Evolutionary conservation across 2,329 filamentous ascomycete genomes (phyloP).

Genomic region (Botrytis tulipae): DNA sequence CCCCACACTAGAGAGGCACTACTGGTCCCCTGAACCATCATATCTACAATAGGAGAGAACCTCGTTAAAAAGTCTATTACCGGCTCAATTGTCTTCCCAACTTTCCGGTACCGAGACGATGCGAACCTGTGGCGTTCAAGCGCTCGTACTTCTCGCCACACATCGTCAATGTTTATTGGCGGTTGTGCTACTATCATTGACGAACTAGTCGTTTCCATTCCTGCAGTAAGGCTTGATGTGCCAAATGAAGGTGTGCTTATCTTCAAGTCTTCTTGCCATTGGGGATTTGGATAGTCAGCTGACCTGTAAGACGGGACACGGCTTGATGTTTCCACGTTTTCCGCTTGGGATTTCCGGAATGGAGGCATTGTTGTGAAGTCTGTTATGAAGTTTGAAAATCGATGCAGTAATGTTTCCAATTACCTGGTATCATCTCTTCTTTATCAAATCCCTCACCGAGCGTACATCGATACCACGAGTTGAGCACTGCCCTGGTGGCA

Average conservation of each 20-base stretch:
- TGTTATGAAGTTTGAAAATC: neutral
- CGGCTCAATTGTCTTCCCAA: conserved; percentile 18
- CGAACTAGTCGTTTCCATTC: neutral
- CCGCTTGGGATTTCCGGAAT: neutral
- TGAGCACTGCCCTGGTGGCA: neutral
- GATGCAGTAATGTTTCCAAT: neutral
- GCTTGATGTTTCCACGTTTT: neutral
- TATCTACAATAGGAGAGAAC: conserved; percentile 14
- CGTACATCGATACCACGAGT: neutral
- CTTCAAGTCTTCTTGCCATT: conserved; percentile 5
- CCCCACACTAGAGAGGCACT: conserved; percentile 18
- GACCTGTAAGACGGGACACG: conserved; percentile 13
- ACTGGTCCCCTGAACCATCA: conserved; percentile 18
- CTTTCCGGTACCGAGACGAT: conserved; percentile 14
- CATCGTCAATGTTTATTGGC: conserved; percentile 15
- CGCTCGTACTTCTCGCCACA: conserved; percentile 20
- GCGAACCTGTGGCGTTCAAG: conserved; percentile 17
- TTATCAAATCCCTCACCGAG: conserved; percentile 2
- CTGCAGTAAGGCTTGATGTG: neutral
- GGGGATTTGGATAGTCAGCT: conserved; percentile 2
- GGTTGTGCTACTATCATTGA: neutral
- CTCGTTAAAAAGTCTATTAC: conserved; percentile 16
- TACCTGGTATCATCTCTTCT: neutral
- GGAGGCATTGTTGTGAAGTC: neutral
- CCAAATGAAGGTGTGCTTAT: neutral